Base-by-base conservation (phyloP, 371 early-diverging fungal genomes). In the Syncephalis fuscata region DNA sequence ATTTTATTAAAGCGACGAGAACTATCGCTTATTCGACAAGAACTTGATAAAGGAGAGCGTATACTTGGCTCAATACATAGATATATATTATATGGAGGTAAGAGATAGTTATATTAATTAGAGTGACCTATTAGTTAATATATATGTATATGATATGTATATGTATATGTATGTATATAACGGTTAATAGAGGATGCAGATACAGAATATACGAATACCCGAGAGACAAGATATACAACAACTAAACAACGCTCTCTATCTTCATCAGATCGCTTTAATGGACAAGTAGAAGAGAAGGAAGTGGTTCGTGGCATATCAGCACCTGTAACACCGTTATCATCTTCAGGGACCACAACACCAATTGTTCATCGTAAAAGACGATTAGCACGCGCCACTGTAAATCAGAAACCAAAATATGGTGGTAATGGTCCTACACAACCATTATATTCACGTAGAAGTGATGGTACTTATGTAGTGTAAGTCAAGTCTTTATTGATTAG, bases 401-500 rank as follows among this genome's bases (percentile, higher is more conserved):
- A 45, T 1, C 16, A 51, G 25, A 39, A 53, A 37, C 32, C 27
- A 16, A 43, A 48, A 41, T 44, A 56, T 41, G 42, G 24, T 23
- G 48, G 39, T 36, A 42, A 16, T 23, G 45, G 48, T 39, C 40
- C 44, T 24, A 48, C 39, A 39, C 45, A 42, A 39, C 52, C 52
- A 41, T 52, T 76, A 16, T 72, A 50, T 56, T 72, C 70, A 19
- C 51, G 68, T 40, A 63, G 77, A 19, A 70, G 69, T 37, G 77
- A 78, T 54, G 78, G 77, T 24, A 67, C 68, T 5, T 71, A 55
- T 56, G 78, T 80, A 7, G 60, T 64, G 77, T 74, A 63, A 51
- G 44, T n/a, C n/a, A n/a, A n/a, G n/a, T n/a, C n/a, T n/a, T n/a
- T n/a, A n/a, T n/a, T n/a, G n/a, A n/a, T n/a, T n/a, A n/a, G n/a